These are phyloP conservation scores for Leishmania tropica DNA, from an alignment of 208 protist genomes.

Conservation along the genomic window DNA sequence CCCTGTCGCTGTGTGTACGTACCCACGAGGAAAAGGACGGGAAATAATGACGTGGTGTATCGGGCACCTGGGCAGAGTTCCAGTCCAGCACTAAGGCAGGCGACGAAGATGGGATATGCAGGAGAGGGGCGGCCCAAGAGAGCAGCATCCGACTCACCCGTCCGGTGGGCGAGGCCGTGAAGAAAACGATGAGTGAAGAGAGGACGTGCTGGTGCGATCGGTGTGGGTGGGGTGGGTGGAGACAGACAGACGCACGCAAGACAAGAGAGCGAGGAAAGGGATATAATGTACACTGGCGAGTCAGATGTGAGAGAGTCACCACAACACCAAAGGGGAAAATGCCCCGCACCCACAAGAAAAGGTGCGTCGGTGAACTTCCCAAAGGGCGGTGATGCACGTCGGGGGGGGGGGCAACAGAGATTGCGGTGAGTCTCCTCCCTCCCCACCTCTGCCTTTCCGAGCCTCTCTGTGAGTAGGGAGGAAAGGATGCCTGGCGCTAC, in stretches of 20 bases:
- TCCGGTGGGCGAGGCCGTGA: not conserved
- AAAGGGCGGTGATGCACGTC: not conserved
- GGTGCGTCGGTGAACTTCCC: not conserved
- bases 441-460: not conserved
- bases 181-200: not conserved
- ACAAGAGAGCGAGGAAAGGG: not conserved
- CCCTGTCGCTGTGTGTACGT: not conserved
- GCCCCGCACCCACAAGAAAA: not conserved
- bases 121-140: not conserved
- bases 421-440: not conserved
- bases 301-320: not conserved
- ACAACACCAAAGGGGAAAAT: no score
- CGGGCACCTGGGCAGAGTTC: not conserved
- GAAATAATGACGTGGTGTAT: not conserved
- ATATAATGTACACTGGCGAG: not conserved
- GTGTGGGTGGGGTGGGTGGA: no score
- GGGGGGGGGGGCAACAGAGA: not conserved
- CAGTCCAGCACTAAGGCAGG: not conserved
- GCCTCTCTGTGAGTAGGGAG: not conserved
- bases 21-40: not conserved
- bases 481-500: not conserved
- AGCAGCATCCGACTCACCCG: not conserved
- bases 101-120: not conserved
- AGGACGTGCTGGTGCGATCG: not conserved
- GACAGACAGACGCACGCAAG: not conserved